Evolutionary conservation across 306 rosid genomes (phyloP).

Genomic region (Luffa aegyptiaca): DNA sequence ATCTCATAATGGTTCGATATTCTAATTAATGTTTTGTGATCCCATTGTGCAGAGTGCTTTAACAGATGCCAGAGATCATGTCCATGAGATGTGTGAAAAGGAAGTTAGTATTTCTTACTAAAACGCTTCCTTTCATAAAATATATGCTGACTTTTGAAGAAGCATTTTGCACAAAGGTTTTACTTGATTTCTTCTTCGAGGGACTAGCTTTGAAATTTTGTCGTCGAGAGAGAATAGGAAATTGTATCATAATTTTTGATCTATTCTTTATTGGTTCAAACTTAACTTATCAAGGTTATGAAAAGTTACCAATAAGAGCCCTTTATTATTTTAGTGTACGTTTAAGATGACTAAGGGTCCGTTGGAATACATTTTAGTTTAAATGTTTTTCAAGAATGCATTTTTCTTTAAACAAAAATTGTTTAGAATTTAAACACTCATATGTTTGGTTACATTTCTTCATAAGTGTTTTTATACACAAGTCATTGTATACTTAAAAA

Average conservation of each 20-base stretch:
- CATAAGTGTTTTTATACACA: too few relatives aligned
- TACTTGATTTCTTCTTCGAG: neutral
- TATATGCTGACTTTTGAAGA: neutral
- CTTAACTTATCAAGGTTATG: neutral
- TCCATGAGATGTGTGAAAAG: slow-evolving; percentile 86
- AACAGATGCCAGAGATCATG: slow-evolving; percentile 95
- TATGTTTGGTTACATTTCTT: too few relatives aligned
- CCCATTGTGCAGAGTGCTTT: slow-evolving; percentile 64
- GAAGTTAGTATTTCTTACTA: slow-evolving; percentile 72
- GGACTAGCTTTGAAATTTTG: slow-evolving; percentile 1
- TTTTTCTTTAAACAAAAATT: too few relatives aligned
- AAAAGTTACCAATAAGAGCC: too few relatives aligned
- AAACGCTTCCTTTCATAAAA: slow-evolving; percentile 7
- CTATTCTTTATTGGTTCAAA: neutral
- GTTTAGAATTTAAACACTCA: too few relatives aligned
- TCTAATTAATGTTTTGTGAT: slow-evolving; percentile 11
- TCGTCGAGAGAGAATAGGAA: neutral
- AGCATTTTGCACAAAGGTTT: neutral
- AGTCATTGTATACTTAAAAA: too few relatives aligned
- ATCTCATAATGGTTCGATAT: neutral
- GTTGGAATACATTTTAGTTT: too few relatives aligned
- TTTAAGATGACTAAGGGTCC: too few relatives aligned
- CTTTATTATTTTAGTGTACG: too few relatives aligned
- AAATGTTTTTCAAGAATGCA: too few relatives aligned
- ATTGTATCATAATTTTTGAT: neutral